These are phyloP conservation scores for Mychonastes homosphaera DNA, from an alignment of 139 green algal genomes.

Conservation along the genomic window DNA sequence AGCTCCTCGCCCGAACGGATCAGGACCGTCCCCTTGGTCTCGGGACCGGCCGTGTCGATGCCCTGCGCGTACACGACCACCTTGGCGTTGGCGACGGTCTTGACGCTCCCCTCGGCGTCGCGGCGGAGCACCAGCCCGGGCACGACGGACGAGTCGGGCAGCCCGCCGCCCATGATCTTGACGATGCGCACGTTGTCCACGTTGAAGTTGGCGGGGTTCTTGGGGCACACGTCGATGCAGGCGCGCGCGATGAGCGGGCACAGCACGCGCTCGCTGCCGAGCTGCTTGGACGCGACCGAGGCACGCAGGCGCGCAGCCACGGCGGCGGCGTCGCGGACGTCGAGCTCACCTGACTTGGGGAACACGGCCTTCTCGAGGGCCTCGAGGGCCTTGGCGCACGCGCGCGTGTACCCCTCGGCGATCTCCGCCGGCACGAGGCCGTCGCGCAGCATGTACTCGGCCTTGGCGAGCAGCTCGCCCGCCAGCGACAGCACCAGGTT, in stretches of 20 bases:
- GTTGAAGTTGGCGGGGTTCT: constrained; percentile 95
- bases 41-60: constrained; percentile 40
- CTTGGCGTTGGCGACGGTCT: constrained; percentile 71
- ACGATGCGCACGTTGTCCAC: constrained; percentile 96
- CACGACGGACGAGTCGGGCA: constrained; percentile 57
- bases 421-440: constrained; percentile 90
- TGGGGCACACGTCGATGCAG: constrained; percentile 87
- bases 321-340: constrained; percentile 62
- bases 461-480: constrained; percentile 83
- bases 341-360: constrained; percentile 59
- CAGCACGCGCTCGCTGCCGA: constrained; percentile 82
- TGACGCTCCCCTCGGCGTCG: constrained; percentile 76
- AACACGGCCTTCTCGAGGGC: constrained; percentile 75
- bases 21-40: constrained; percentile 93
- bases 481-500: constrained; percentile 93
- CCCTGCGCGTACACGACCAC: constrained; percentile 65
- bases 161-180: constrained; percentile 76
- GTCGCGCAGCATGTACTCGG: constrained; percentile 81
- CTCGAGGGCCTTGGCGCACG: constrained; percentile 67
- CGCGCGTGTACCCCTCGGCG: constrained; percentile 86
- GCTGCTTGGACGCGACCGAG: constrained; percentile 80
- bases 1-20: constrained; percentile 90
- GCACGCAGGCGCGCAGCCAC: constrained; percentile 18
- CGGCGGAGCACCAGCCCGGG: constrained; percentile 85
- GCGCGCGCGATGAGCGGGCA: constrained; percentile 80